Evolutionary conservation across 768 basidiomycete species (phyloP).

Genomic region (Suillus lakei): DNA sequence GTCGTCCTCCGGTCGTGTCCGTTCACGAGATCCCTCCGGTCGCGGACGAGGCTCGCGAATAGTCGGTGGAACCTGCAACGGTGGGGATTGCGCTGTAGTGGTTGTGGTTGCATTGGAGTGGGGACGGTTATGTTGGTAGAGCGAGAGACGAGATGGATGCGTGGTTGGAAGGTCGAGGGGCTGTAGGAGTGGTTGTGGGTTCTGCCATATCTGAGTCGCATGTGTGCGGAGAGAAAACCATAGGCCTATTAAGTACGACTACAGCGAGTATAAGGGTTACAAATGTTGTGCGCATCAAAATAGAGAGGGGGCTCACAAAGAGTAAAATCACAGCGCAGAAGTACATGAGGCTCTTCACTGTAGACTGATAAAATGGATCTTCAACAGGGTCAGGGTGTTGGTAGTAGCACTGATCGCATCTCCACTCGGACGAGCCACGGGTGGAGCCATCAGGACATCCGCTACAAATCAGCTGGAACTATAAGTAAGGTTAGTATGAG

Average conservation of each 20-base stretch:
- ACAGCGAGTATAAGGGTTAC: conserved; percentile 10
- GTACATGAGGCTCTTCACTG: conserved; percentile 95
- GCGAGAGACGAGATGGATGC: conserved; percentile 52
- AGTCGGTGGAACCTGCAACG: conserved; percentile 14
- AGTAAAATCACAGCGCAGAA: conserved; percentile 90
- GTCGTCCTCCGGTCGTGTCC: conserved; percentile 35
- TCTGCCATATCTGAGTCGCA: conserved; percentile 99
- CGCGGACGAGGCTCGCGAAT: conserved; percentile 35
- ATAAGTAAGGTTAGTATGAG: conserved; percentile 18
- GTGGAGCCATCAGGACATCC: conserved; percentile 62
- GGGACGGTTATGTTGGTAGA: conserved; percentile 64
- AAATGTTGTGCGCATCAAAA: conserved; percentile 3
- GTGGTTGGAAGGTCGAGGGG: conserved; percentile 58
- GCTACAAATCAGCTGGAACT: conserved; percentile 89
- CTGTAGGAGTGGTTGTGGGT: conserved; percentile 84
- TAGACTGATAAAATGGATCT: conserved; percentile 96
- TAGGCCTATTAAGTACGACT: conserved; percentile 96
- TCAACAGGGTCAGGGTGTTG: conserved; percentile 90
- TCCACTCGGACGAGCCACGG: conserved; percentile 56
- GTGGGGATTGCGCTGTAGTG: neutral
- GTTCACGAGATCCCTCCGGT: conserved; percentile 51
- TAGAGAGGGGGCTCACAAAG: conserved; percentile 60
- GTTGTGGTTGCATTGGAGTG: conserved; percentile 34
- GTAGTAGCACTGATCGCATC: conserved; percentile 92
- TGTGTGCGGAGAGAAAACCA: conserved; percentile 99